A percentile compares a stretch with the other conserved stretches of the same genome.
phyloP scores from a whole-genome alignment of 495 filamentous ascomycete genomes.

The Aspergillus avenaceus region DNA sequence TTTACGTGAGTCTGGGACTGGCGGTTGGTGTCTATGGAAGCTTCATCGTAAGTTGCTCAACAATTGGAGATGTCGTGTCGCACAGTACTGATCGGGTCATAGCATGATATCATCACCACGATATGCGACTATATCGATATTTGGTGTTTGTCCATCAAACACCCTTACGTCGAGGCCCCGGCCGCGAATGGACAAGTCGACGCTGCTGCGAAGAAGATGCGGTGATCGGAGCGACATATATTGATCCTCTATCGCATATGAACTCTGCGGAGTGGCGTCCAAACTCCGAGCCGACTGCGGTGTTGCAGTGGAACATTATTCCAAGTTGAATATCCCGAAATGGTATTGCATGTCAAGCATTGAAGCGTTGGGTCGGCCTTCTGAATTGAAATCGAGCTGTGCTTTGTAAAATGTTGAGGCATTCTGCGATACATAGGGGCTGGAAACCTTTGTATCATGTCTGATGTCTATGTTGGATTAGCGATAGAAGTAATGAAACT shows the following conservation, averaged over 20 bases:
- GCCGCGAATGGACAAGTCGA: constrained; percentile 20
- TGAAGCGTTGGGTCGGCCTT: constrained; percentile 1
- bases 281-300: neutral
- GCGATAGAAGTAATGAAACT: constrained; percentile 9
- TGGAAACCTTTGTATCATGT: constrained; percentile 7
- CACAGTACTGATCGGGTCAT: neutral
- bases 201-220: constrained; percentile 29
- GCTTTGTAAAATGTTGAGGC: constrained; percentile 1
- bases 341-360: constrained; percentile 3
- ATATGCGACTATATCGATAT: constrained; percentile 98
- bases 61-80: neutral
- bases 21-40: constrained; percentile 87
- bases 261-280: constrained; percentile 9
- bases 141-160: constrained; percentile 96
- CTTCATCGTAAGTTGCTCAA: constrained; percentile 64
- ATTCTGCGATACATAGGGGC: constrained; percentile 4
- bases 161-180: constrained; percentile 33
- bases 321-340: neutral
- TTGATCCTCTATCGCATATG: constrained; percentile 2
- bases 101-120: constrained; percentile 86
- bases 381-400: neutral
- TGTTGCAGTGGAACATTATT: neutral
- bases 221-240: constrained; percentile 3
- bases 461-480: constrained; percentile 12
- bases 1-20: constrained; percentile 77